Evolutionary conservation across 192 early-diverging fungal genomes (phyloP).

Genomic region (Coemansia sp.): DNA sequence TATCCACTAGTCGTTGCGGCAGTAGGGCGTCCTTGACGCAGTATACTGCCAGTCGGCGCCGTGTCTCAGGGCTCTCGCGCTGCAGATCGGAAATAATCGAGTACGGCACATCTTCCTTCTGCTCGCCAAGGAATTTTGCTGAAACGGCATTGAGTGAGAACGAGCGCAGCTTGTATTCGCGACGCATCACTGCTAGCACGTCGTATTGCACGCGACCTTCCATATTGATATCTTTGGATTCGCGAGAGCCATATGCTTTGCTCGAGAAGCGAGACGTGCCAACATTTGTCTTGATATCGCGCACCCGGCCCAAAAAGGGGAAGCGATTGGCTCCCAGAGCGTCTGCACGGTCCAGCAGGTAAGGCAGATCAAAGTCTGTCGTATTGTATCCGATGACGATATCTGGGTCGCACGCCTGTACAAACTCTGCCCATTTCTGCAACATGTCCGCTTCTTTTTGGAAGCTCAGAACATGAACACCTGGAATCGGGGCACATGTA

Average conservation of each 20-base stretch:
- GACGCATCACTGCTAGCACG: conserved; percentile 88
- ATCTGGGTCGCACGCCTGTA: conserved; percentile 84
- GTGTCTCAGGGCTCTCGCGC: conserved; percentile 91
- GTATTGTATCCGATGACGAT: conserved; percentile 96
- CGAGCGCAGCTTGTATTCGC: conserved; percentile 93
- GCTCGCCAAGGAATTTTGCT: conserved; percentile 92
- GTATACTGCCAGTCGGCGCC: conserved; percentile 91
- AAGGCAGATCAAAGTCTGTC: conserved; percentile 95
- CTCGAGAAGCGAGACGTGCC: conserved; percentile 66
- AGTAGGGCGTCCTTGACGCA: conserved; percentile 97
- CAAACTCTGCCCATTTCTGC: conserved; percentile 81
- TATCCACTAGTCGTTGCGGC: conserved; percentile 91
- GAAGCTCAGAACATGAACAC: conserved; percentile 79
- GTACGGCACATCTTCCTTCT: conserved; percentile 99
- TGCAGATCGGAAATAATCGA: conserved; percentile 98
- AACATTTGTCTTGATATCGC: conserved; percentile 28
- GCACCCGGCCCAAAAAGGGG: conserved; percentile 80
- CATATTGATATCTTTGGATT: conserved; percentile 82
- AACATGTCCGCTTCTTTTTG: conserved; percentile 77
- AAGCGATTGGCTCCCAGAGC: conserved; percentile 73
- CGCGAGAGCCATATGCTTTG: conserved; percentile 91
- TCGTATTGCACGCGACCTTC: conserved; percentile 94
- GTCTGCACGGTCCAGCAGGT: conserved; percentile 85
- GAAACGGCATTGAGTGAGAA: conserved; percentile 96
- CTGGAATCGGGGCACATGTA: conserved; percentile 87